phyloP scores from a whole-genome alignment of 805 yeast species.

The Saturnispora diversa region DNA sequence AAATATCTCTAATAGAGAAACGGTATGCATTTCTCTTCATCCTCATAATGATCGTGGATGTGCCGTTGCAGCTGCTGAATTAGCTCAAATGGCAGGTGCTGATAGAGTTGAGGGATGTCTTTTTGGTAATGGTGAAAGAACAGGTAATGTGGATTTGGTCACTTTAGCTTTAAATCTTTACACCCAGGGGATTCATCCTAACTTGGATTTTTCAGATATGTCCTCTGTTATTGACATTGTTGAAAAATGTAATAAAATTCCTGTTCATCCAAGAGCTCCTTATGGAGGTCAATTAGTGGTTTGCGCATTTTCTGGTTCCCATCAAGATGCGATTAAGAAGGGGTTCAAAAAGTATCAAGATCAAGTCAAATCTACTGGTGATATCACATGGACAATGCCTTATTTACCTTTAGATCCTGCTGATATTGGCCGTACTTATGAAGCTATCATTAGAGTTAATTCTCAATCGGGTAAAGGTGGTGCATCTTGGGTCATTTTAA shows the following conservation, averaged over 20 bases:
- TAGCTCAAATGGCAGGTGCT: conserved; percentile 80
- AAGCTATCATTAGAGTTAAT: conserved; percentile 83
- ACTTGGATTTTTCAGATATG: conserved; percentile 64
- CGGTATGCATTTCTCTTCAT: conserved; percentile 66
- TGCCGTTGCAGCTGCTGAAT: conserved; percentile 82
- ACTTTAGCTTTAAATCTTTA: conserved; percentile 70
- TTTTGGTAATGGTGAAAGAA: conserved; percentile 82
- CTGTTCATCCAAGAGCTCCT: conserved; percentile 71
- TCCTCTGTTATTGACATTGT: conserved; percentile 59
- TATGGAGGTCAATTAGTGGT: conserved; percentile 79
- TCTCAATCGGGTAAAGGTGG: conserved; percentile 89
- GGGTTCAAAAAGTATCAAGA: conserved; percentile 51
- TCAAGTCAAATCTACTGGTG: conserved; percentile 26
- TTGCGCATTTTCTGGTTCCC: conserved; percentile 80
- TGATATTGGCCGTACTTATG: conserved; percentile 83
- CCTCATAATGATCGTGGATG: conserved; percentile 85
- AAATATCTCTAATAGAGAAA: conserved; percentile 56
- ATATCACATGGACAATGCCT: conserved; percentile 60
- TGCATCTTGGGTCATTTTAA: conserved; percentile 77
- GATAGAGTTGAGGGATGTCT: conserved; percentile 82
- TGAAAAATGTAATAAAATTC: conserved; percentile 74
- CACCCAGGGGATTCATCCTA: conserved; percentile 70
- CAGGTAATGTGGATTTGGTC: conserved; percentile 78
- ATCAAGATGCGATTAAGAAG: conserved; percentile 82
- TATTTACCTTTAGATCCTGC: conserved; percentile 79